Conservation (phyloP, 768 basidiomycete species). For the Leccinum barrowsii region DNA sequence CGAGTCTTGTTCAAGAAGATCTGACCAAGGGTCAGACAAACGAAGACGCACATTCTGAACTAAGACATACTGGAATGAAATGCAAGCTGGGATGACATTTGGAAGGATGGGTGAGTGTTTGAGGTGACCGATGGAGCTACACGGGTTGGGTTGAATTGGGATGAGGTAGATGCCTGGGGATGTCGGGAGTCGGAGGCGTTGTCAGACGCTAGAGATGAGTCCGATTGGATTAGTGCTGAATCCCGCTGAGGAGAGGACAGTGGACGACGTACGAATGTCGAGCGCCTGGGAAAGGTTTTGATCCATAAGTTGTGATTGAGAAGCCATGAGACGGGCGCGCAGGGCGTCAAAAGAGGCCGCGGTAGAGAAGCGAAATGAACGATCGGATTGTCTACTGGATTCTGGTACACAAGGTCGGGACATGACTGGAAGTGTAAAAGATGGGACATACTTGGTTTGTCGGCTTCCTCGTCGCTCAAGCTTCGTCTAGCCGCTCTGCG, state of each 20-base stretch:
- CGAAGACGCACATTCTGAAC: neutral
- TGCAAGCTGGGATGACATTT: conserved; percentile 48
- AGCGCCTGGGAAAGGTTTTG: conserved; percentile 31
- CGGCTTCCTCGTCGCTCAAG: conserved; percentile 66
- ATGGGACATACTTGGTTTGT: conserved; percentile 47
- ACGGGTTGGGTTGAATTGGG: conserved; percentile 39
- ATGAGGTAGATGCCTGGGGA: conserved; percentile 29
- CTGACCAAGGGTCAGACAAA: conserved; percentile 31
- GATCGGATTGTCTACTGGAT: conserved; percentile 25
- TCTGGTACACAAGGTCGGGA: conserved; percentile 15
- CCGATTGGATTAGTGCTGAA: conserved; percentile 10
- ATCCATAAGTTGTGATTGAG: conserved; percentile 37
- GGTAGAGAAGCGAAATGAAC: conserved; percentile 41
- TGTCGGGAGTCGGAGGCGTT: conserved; percentile 11
- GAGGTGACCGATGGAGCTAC: conserved; percentile 47
- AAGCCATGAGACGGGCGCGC: conserved; percentile 42
- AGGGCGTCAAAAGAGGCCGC: conserved; percentile 46
- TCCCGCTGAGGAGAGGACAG: neutral
- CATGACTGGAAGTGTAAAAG: conserved; percentile 7
- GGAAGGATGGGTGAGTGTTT: conserved; percentile 50
- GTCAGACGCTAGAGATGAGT: conserved; percentile 16
- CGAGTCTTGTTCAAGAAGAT: conserved; percentile 66
- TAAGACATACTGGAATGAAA: conserved; percentile 53
- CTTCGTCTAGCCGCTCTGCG: conserved; percentile 54
- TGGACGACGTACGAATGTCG: conserved; percentile 35